These are phyloP conservation scores for Diaporthe caulivora DNA, from an alignment of 2,329 filamentous ascomycete genomes.

Conservation along the genomic window DNA sequence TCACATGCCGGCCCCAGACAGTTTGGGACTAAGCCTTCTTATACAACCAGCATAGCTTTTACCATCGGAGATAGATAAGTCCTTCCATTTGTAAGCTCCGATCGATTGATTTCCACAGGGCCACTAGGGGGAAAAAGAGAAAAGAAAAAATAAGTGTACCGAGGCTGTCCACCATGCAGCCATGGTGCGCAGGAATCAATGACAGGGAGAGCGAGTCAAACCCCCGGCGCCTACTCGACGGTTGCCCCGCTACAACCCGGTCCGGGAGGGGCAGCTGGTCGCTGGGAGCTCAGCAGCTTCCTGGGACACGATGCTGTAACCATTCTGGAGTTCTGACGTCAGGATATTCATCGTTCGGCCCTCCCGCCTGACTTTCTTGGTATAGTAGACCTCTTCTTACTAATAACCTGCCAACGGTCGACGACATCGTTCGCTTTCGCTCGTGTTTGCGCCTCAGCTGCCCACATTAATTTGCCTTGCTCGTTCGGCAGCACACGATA, in stretches of 20 bases:
- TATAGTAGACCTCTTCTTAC: background rate
- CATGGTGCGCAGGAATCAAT: background rate
- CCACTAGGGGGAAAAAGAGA: background rate
- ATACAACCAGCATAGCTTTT: conserved; percentile 15
- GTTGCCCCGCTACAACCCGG: conserved; percentile 2
- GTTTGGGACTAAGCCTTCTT: conserved; percentile 14
- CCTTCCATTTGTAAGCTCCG: conserved; percentile 18
- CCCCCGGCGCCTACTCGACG: background rate
- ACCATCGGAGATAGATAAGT: conserved; percentile 4
- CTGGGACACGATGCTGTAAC: background rate
- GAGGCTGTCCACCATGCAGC: conserved; percentile 7
- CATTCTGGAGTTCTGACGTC: conserved; percentile 12
- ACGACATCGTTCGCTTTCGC: background rate
- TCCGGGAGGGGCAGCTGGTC: background rate
- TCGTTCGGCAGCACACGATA: background rate
- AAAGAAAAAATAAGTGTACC: conserved; percentile 2
- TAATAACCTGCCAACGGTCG: background rate
- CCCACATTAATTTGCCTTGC: background rate
- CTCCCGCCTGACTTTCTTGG: conserved; percentile 4
- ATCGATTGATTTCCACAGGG: background rate
- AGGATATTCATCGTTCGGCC: conserved; percentile 1
- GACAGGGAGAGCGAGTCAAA: conserved; percentile 1
- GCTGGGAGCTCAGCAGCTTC: conserved; percentile 7
- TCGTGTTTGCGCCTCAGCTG: background rate
- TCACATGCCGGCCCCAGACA: background rate